Base-by-base conservation (phyloP, 2,329 filamentous ascomycete genomes). In the Ascochyta rabiei region DNA sequence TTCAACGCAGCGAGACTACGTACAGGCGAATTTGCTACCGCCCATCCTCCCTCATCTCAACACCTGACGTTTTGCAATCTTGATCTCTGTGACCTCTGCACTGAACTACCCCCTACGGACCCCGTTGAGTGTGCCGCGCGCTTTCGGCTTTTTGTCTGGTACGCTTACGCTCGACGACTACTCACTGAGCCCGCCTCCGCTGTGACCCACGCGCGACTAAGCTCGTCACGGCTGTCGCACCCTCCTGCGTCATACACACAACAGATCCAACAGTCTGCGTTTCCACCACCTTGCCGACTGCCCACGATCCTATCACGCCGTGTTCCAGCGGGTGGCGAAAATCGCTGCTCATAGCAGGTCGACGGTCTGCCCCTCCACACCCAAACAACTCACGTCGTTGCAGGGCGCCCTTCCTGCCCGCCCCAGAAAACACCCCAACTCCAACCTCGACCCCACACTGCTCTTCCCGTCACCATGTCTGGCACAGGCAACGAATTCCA, bases 401-500 rank as follows among this genome's bases (percentile, higher is more conserved):
- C 34, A 49, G 26, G 26, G 34, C 16, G 18, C 21, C 18, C 31
- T 47, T 24, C n/a, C n/a, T n/a, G n/a, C 21, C 46, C 21, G 31
- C 41, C 48, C 48, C 53, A 43, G 38, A 19, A 4, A 41, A 35
- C 24, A 12, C 15, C 18, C 39, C 8, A 23, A 48, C 28, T 12
- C 28, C 12, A 30, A 15, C 28, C 12, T 10, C 28, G 12, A 13
- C 66, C 62, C 64, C 64, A 51, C 67, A 64, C 58, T 38, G 6
- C 31, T 3, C n/a, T 4, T 8, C n/a, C 45, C 37, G 26, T 59
- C 62, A 61, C 62, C 34, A 76, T 76, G 74, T 72, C 74, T 48
- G 72, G 72, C 50, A 68, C 72, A 43, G 59, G 65, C 57, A 75
- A 74, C 68, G 69, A 74, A 55, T 73, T 73, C 61, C 71, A 72